These are phyloP conservation scores for Vitis amurensis DNA, from an alignment of 164 flowering plant genomes.

Conservation along the genomic window DNA sequence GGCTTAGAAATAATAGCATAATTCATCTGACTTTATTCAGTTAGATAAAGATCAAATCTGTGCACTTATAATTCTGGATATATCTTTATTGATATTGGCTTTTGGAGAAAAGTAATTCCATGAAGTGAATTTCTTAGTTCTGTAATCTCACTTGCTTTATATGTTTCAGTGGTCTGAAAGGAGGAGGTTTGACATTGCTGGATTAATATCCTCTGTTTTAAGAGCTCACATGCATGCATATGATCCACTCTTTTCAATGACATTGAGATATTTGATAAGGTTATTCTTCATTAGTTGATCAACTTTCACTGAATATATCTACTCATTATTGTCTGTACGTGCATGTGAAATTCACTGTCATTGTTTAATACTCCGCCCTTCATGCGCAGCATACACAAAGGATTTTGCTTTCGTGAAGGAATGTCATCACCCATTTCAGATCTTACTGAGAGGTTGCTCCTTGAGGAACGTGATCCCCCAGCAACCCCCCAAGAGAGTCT, in stretches of 20 bases:
- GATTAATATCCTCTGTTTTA: slow-evolving; percentile 72
- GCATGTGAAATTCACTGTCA: neutral
- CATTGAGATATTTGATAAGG: slow-evolving; percentile 98
- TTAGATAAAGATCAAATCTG: no score
- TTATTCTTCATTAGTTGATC: slow-evolving; percentile 16
- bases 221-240: slow-evolving; percentile 87
- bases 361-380: neutral
- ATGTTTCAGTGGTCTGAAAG: slow-evolving; percentile 86
- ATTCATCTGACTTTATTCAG: no score
- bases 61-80: no score
- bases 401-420: slow-evolving; percentile 85
- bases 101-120: neutral
- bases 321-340: neutral
- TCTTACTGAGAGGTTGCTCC: slow-evolving; percentile 83
- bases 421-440: slow-evolving; percentile 85
- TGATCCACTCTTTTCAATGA: slow-evolving; percentile 92
- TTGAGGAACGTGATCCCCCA: slow-evolving; percentile 88
- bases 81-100: no score
- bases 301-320: neutral
- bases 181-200: slow-evolving; percentile 89
- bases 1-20: no score
- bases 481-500: slow-evolving; percentile 74
- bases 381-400: slow-evolving; percentile 80
- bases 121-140: neutral
- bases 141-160: slow-evolving; percentile 6